These are phyloP conservation scores for Alternaria gaisen DNA, from an alignment of 2,329 filamentous ascomycete genomes.

Conservation along the genomic window DNA sequence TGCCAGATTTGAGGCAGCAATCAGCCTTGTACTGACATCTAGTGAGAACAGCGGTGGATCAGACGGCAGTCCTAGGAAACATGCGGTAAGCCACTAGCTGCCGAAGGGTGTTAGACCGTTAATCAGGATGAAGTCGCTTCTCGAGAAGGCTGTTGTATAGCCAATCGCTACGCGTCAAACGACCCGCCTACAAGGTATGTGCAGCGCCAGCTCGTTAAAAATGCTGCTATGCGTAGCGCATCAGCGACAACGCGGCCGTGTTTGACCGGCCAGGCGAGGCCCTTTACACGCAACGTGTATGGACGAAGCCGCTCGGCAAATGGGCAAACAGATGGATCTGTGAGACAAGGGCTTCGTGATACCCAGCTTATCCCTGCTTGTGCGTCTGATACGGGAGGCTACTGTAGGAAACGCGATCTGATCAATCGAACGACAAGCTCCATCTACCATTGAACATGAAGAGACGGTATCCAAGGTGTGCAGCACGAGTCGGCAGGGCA, in stretches of 20 bases:
- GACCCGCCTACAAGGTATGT: conserved; percentile 26
- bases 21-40: conserved; percentile 11
- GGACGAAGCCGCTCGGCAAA: conserved; percentile 13
- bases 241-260: conserved; percentile 14
- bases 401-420: background rate
- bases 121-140: conserved; percentile 22
- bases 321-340: conserved; percentile 2
- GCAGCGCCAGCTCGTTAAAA: conserved; percentile 21
- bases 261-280: conserved; percentile 17
- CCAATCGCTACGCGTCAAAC: conserved; percentile 22
- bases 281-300: conserved; percentile 3
- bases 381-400: background rate
- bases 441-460: background rate
- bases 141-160: conserved; percentile 8
- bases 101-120: conserved; percentile 20
- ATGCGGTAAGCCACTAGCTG: conserved; percentile 24
- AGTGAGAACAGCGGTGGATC: conserved; percentile 22
- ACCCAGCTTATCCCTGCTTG: conserved; percentile 8
- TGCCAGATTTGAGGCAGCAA: conserved; percentile 12
- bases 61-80: conserved; percentile 21
- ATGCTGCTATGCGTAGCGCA: conserved; percentile 13
- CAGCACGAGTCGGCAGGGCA: background rate
- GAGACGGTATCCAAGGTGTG: background rate
- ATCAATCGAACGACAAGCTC: background rate
- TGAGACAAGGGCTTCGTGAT: conserved; percentile 7